These are phyloP conservation scores for Physcomitrellopsis africana DNA, from an alignment of 225 moss, liverwort and hornwort species.

Conservation along the genomic window DNA sequence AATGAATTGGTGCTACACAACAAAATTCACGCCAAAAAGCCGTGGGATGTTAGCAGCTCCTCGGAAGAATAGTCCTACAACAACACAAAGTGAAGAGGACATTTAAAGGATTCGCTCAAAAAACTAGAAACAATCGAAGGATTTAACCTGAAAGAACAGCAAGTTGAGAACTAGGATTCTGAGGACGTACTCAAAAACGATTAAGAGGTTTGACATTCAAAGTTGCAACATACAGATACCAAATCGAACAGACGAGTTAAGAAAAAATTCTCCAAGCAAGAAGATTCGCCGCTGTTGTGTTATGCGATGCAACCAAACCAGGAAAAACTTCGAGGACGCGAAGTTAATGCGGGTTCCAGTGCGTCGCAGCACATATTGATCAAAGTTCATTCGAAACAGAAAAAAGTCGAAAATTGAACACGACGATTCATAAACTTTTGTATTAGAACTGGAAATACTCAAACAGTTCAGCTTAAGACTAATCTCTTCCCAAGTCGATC, in stretches of 20 bases:
- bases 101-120: not conserved
- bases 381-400: not conserved
- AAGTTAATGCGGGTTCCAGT: not conserved
- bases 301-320: not conserved
- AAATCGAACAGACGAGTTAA: not conserved
- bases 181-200: not conserved
- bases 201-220: not conserved
- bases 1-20: not conserved
- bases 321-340: not conserved
- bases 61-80: constrained; percentile 9
- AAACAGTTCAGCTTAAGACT: constrained; percentile 9
- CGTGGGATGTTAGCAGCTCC: constrained; percentile 1
- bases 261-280: not conserved
- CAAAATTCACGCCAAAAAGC: not conserved
- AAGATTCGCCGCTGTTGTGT: not conserved
- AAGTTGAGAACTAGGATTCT: not conserved
- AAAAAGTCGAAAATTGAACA: not conserved
- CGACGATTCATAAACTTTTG: not conserved
- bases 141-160: not conserved
- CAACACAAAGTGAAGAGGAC: not conserved
- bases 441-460: not conserved
- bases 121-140: not conserved
- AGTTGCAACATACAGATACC: not conserved
- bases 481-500: not conserved
- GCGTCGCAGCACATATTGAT: not conserved